Percentiles rank a stretch among this genome's conserved stretches.
Evolutionary conservation across 345 rosid species (phyloP).

Genomic region (Triadica sebifera): DNA sequence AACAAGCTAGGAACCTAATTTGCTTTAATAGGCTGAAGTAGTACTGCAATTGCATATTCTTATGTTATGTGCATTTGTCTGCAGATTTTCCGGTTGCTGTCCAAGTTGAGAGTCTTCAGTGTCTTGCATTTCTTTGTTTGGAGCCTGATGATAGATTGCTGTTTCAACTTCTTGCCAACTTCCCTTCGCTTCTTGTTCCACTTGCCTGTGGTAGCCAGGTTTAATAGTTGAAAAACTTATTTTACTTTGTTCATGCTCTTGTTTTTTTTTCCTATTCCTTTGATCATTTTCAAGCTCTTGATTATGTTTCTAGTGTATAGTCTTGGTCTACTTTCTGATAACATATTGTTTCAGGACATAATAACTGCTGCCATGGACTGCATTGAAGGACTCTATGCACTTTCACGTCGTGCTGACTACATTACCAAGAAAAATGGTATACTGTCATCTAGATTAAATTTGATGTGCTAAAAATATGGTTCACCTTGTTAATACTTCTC

Average conservation of each 20-base stretch:
- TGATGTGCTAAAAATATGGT: slow-evolving; percentile 7
- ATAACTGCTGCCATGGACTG: slow-evolving; percentile 77
- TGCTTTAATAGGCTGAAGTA: neutral
- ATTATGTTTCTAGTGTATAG: neutral
- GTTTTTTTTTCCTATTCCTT: neutral
- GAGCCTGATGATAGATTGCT: slow-evolving; percentile 49
- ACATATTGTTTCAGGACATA: slow-evolving; percentile 48
- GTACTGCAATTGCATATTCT: neutral
- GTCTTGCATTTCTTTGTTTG: slow-evolving; percentile 61
- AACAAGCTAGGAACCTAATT: neutral
- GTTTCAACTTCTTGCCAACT: slow-evolving; percentile 58
- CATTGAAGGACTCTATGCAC: slow-evolving; percentile 54
- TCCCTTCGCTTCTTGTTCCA: slow-evolving; percentile 75
- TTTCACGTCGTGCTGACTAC: slow-evolving; percentile 52
- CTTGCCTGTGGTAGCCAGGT: slow-evolving; percentile 74
- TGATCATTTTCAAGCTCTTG: slow-evolving; percentile 1
- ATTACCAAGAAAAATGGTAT: slow-evolving; percentile 95
- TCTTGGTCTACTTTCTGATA: slow-evolving; percentile 1
- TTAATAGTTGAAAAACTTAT: neutral
- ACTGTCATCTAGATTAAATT: slow-evolving; percentile 3
- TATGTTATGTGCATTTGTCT: slow-evolving; percentile 13
- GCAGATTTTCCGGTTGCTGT: slow-evolving; percentile 59
- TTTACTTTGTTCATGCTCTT: neutral
- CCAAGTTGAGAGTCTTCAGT: slow-evolving; percentile 74
- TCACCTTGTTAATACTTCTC: neutral